These are phyloP conservation scores for Ogataea pilisensis DNA, from an alignment of 805 yeast genomes.

Conservation along the genomic window DNA sequence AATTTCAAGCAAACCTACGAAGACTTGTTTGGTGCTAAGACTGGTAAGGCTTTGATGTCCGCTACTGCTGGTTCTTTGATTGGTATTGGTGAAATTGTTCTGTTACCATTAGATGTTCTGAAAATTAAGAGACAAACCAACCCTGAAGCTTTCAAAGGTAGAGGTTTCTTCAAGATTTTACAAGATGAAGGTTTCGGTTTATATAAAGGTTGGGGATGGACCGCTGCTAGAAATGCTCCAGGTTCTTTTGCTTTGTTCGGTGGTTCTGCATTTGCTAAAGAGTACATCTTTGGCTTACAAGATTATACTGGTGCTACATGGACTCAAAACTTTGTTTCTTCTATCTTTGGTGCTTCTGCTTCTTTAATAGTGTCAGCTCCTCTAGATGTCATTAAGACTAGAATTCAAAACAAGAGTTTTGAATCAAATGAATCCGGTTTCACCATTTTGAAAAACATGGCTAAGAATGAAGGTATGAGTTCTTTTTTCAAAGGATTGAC, in stretches of 20 bases:
- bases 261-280: slow-evolving; percentile 98
- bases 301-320: slow-evolving; percentile 93
- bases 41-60: slow-evolving; percentile 94
- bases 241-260: slow-evolving; percentile 98
- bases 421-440: slow-evolving; percentile 94
- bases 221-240: slow-evolving; percentile 99
- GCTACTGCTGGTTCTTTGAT: slow-evolving; percentile 97
- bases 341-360: slow-evolving; percentile 95
- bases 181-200: slow-evolving; percentile 89
- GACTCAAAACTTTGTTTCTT: slow-evolving; percentile 90
- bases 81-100: slow-evolving; percentile 96
- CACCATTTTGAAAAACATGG: slow-evolving; percentile 88
- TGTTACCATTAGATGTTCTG: slow-evolving; percentile 92
- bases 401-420: slow-evolving; percentile 95
- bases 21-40: slow-evolving; percentile 78
- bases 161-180: slow-evolving; percentile 86
- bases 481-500: slow-evolving; percentile 96
- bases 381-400: slow-evolving; percentile 94
- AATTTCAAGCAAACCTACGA: slow-evolving; percentile 73
- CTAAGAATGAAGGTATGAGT: slow-evolving; percentile 81
- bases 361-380: slow-evolving; percentile 97
- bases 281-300: slow-evolving; percentile 77
- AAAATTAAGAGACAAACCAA: slow-evolving; percentile 99
- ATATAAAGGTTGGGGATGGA: slow-evolving; percentile 99
- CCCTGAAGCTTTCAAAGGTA: slow-evolving; percentile 99